A percentile compares a stretch with the other conserved stretches of the same genome.
Evolutionary conservation across 2,329 filamentous ascomycete genomes (phyloP).

Genomic region (Xylaria sp.): DNA sequence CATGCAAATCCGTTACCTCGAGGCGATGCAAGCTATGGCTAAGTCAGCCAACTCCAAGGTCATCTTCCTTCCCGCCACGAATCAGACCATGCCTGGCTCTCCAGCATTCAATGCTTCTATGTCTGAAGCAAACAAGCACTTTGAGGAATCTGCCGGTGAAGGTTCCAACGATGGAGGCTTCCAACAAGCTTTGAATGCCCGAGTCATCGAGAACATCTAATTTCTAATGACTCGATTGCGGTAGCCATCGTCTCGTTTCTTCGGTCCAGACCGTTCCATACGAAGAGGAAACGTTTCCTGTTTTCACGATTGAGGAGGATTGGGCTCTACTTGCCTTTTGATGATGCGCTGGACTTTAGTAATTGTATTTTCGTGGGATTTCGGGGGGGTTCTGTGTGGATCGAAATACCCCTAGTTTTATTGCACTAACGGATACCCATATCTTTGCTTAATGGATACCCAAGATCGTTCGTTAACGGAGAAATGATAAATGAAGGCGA

Average conservation of each 20-base stretch:
- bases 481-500: conserved; percentile 13
- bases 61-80: conserved; percentile 78
- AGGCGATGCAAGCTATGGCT: conserved; percentile 99
- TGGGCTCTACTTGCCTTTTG: background rate
- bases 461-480: conserved; percentile 45
- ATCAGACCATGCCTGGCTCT: conserved; percentile 66
- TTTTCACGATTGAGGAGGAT: background rate
- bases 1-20: conserved; percentile 98
- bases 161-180: conserved; percentile 69
- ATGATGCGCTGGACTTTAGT: background rate
- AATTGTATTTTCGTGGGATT: conserved; percentile 16
- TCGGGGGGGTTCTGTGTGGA: conserved; percentile 16
- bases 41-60: conserved; percentile 91
- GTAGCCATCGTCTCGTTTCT: background rate
- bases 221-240: background rate
- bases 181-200: conserved; percentile 82
- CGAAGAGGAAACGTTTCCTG: background rate
- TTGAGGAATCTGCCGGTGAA: conserved; percentile 57
- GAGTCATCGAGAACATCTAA: conserved; percentile 87
- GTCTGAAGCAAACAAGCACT: conserved; percentile 51
- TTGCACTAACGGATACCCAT: conserved; percentile 42
- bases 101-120: conserved; percentile 56
- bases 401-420: conserved; percentile 36
- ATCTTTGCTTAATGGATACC: conserved; percentile 46
- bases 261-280: background rate